Evolutionary conservation across 2,329 filamentous ascomycete genomes (phyloP).

Genomic region (Neofusicoccum ribis): DNA sequence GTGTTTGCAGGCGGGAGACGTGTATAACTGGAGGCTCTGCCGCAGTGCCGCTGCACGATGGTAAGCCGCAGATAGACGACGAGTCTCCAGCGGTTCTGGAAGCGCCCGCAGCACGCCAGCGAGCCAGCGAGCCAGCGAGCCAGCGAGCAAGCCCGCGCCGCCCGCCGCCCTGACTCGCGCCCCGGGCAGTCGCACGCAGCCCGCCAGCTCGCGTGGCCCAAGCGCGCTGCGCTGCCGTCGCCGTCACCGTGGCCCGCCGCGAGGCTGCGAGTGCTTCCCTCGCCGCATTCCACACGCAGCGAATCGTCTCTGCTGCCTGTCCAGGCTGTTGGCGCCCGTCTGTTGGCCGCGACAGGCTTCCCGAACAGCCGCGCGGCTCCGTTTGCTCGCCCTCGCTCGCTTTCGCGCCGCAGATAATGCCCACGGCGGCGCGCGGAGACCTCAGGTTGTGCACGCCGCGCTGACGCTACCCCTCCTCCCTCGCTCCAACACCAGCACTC

Average conservation of each 20-base stretch:
- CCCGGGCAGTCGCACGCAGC: too few relatives aligned
- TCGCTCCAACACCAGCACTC: slow-evolving; percentile 11
- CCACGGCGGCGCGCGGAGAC: background rate
- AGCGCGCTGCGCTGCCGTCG: background rate
- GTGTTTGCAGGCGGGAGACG: background rate
- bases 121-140: too few relatives aligned
- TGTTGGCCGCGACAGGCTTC: background rate
- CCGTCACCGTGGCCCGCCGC: background rate
- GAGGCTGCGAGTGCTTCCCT: background rate
- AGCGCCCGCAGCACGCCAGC: background rate
- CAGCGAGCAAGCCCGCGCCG: background rate
- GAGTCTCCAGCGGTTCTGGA: background rate
- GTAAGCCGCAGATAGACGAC: slow-evolving; percentile 16
- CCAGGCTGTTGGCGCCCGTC: background rate
- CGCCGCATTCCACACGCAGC: background rate
- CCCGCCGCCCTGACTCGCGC: background rate
- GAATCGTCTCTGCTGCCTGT: background rate
- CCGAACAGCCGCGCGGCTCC: background rate
- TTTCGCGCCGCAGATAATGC: background rate
- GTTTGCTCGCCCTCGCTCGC: background rate
- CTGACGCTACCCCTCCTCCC: slow-evolving; percentile 18
- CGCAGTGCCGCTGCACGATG: background rate
- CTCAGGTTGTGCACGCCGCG: slow-evolving; percentile 7
- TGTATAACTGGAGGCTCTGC: background rate
- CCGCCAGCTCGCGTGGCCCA: too few relatives aligned